Conservation (phyloP, 192 early-diverging fungal genomes). For the Fimicolochytrium jonesii region DNA sequence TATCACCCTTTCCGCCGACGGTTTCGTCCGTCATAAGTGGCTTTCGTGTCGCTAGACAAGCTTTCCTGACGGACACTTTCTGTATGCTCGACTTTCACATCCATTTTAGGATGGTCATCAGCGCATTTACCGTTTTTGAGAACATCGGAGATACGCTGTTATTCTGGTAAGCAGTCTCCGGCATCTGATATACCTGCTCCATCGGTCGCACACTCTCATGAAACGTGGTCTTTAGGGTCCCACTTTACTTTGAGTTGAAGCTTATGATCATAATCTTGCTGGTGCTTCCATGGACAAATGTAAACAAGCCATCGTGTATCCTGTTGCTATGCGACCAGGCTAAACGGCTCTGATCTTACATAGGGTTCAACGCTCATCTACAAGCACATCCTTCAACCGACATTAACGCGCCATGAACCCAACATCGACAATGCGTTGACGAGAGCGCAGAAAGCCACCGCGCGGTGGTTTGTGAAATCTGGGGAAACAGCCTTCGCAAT, state of each 20-base stretch:
- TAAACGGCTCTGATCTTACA: no score
- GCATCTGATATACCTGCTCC: background rate
- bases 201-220: background rate
- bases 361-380: conserved; percentile 18
- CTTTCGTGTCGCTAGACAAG: no score
- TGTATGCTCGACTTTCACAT: no score
- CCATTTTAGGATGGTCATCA: conserved; percentile 19
- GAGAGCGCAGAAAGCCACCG: conserved; percentile 15
- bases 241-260: conserved; percentile 26
- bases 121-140: conserved; percentile 16
- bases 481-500: background rate
- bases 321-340: no score
- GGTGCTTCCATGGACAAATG: conserved; percentile 21
- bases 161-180: conserved; percentile 13
- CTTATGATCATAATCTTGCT: conserved; percentile 23
- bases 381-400: conserved; percentile 8
- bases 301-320: background rate
- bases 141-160: conserved; percentile 21
- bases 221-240: conserved; percentile 12
- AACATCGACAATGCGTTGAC: conserved; percentile 22
- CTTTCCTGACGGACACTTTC: no score
- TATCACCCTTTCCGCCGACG: background rate
- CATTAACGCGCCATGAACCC: conserved; percentile 12
- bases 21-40: background rate
- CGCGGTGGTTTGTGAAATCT: conserved; percentile 1